A percentile compares a stretch with the other conserved stretches of the same genome.
These are phyloP conservation scores for Phyllosticta capitalensis DNA, from an alignment of 2,329 filamentous ascomycete species.

Conservation along the genomic window DNA sequence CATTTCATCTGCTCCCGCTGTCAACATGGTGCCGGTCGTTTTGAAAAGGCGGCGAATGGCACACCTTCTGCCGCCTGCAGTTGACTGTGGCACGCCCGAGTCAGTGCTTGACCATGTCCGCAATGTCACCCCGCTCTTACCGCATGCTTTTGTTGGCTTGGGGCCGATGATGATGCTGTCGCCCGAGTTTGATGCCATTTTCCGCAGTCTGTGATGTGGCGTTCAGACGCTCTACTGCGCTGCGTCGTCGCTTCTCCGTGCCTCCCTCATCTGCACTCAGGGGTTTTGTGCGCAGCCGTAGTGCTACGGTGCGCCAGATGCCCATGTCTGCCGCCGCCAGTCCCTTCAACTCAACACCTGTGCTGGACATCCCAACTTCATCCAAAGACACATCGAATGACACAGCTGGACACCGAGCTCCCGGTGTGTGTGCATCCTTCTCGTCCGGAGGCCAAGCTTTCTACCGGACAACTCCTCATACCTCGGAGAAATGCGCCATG, in stretches of 20 bases:
- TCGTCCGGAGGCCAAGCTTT: background rate
- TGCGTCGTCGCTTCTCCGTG: background rate
- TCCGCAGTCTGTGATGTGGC: background rate
- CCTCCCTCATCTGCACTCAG: background rate
- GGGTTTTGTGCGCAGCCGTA: background rate
- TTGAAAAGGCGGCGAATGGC: background rate
- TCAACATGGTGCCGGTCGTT: background rate
- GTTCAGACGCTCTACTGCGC: background rate
- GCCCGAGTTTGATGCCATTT: constrained; percentile 4
- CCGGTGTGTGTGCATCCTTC: background rate
- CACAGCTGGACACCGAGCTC: background rate
- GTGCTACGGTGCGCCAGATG: background rate
- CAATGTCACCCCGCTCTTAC: constrained; percentile 4
- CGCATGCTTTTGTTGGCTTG: constrained; percentile 14
- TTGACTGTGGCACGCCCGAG: constrained; percentile 8
- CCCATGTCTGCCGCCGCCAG: background rate
- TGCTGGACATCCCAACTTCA: background rate
- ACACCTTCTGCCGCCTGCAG: constrained; percentile 14
- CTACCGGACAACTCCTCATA: background rate
- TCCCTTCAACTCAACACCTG: background rate
- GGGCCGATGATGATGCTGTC: constrained; percentile 10
- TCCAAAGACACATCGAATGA: background rate
- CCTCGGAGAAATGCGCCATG: background rate
- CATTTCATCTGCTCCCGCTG: constrained; percentile 14
- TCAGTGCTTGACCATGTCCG: background rate